Percentiles rank a stretch among this genome's conserved stretches.
phyloP scores from a whole-genome alignment of 164 flowering plant species.

The Saururus chinensis region DNA sequence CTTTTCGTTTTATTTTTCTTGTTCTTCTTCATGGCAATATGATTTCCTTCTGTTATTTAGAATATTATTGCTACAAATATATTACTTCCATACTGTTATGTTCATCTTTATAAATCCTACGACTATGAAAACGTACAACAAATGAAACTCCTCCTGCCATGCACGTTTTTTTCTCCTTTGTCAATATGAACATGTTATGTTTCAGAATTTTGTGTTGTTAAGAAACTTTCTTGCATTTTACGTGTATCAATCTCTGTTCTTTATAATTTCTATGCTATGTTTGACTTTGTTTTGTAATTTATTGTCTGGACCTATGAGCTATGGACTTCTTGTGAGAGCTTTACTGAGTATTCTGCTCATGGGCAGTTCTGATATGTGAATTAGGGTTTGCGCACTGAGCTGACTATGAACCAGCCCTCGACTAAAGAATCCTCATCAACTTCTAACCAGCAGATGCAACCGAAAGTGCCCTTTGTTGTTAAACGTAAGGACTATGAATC shows the following conservation, averaged over 20 bases:
- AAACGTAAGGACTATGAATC: slow-evolving; percentile 38
- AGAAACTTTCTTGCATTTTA: too few species aligned
- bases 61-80: too few species aligned
- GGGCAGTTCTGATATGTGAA: slow-evolving; percentile 7
- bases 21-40: neutral
- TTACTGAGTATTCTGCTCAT: neutral
- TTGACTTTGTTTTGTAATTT: too few species aligned
- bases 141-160: neutral
- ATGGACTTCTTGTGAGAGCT: neutral
- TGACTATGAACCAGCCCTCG: slow-evolving; percentile 33
- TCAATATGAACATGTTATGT: too few species aligned
- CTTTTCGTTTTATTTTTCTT: neutral
- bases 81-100: too few species aligned
- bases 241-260: too few species aligned
- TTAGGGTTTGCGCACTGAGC: slow-evolving; percentile 32
- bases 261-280: too few species aligned
- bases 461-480: slow-evolving; percentile 65
- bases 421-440: slow-evolving; percentile 41
- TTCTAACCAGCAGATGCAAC: slow-evolving; percentile 31
- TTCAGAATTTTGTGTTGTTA: too few species aligned
- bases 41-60: too few species aligned
- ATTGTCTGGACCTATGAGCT: neutral
- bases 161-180: too few species aligned
- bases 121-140: neutral
- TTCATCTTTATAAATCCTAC: neutral